Evolutionary conservation across 2,329 filamentous ascomycete genomes (phyloP).

Genomic region (Fusarium lyarnte): DNA sequence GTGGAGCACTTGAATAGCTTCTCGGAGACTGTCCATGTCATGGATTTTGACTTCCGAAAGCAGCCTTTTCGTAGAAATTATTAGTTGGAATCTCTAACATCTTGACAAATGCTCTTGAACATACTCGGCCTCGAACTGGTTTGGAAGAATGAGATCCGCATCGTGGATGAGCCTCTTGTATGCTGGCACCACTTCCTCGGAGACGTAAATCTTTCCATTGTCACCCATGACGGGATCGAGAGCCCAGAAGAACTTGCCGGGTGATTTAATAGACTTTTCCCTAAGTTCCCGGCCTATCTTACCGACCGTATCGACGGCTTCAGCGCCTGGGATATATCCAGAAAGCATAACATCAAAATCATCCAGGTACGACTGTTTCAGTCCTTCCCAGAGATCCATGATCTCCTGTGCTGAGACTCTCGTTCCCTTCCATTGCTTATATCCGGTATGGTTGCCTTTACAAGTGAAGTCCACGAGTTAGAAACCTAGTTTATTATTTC

Average conservation of each 20-base stretch:
- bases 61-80: slow-evolving; percentile 61
- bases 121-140: slow-evolving; percentile 97
- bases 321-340: slow-evolving; percentile 90
- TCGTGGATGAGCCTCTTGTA: slow-evolving; percentile 83
- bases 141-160: slow-evolving; percentile 92
- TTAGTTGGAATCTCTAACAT: neutral
- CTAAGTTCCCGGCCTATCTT: slow-evolving; percentile 84
- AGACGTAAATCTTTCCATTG: slow-evolving; percentile 90
- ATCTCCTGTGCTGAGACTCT: slow-evolving; percentile 85
- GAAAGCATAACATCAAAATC: slow-evolving; percentile 95
- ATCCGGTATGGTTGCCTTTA: slow-evolving; percentile 95
- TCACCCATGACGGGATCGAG: slow-evolving; percentile 99
- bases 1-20: slow-evolving; percentile 82
- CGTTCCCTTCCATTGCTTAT: slow-evolving; percentile 87
- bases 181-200: slow-evolving; percentile 87
- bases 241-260: slow-evolving; percentile 93
- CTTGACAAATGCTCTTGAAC: slow-evolving; percentile 45
- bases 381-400: slow-evolving; percentile 81
- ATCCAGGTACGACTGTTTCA: slow-evolving; percentile 84
- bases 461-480: slow-evolving; percentile 1
- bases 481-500: neutral
- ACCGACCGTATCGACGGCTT: slow-evolving; percentile 84
- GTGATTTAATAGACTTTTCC: slow-evolving; percentile 66
- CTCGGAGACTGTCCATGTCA: slow-evolving; percentile 75
- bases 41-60: slow-evolving; percentile 86